Base-by-base conservation (phyloP, 164 flowering plant genomes). In the Kalanchoe fedtschenkoi region DNA sequence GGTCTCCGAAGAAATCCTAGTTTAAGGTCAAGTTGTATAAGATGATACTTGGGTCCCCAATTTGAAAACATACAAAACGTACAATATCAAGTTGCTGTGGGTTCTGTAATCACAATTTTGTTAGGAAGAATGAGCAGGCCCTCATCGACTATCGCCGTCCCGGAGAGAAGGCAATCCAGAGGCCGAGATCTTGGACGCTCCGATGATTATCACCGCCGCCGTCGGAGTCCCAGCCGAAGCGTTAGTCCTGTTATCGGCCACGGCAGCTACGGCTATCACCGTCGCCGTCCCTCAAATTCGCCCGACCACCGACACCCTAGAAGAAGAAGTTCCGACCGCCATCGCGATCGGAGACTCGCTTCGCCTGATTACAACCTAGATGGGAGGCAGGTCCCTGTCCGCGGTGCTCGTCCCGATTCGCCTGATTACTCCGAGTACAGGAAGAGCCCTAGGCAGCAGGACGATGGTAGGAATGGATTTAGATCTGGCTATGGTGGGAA, bases 261-360 rank as follows among this genome's bases (percentile, higher is more conserved):
- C 30, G 37, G 33, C 58, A 61, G 39, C 15, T 65, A 62, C 10
- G 53, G 66, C 2, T 67, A 70, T 64, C 64, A 44, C 35, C 67
- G 67, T 32, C 43, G 33, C 29, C 55, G 61, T 24, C 60, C 77
- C 16, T 30, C 66, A 2, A 58, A 67, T 41, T 71, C 78, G 1
- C 63, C 64, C 21, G 67, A 60, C 29, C 62, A 62, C 32, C 13
- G 63, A 39, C 64, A 72, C 74, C 75, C 68, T 72, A 72, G 72
- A 37, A 54, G 60, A 37, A 72, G n/a, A n/a, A n/a, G 68, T 59
- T 71, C 72, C 41, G 65, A 62, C 28, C 58, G 41, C 2, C 29
- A 33, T 8, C 39, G 32, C 28, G 15, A 32, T 38, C 58, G 56
- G 39, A 37, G 62, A 24, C 26, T 30, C 5, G n/a, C 22, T 24